phyloP scores from a whole-genome alignment of 2,329 filamentous ascomycete species.

The Emergomyces orientalis region DNA sequence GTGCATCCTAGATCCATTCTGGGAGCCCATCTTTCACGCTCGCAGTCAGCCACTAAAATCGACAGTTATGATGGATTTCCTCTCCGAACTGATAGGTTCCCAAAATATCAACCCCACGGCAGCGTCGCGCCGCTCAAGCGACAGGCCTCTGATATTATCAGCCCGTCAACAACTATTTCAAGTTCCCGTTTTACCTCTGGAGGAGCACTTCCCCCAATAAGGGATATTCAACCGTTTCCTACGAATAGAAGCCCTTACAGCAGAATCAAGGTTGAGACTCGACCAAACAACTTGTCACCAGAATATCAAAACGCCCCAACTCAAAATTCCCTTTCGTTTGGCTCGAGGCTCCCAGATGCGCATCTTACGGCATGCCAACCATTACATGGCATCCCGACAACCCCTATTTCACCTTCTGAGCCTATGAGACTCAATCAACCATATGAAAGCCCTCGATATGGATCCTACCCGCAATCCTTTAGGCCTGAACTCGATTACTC shows the following conservation, averaged over 20 bases:
- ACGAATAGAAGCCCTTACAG: conserved; percentile 20
- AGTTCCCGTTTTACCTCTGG: conserved; percentile 21
- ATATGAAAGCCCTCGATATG: conserved; percentile 22
- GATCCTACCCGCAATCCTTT: conserved; percentile 20
- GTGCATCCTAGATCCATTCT: conserved; percentile 24
- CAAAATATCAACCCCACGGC: not conserved
- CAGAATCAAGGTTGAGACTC: conserved; percentile 14
- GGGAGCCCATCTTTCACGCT: conserved; percentile 16
- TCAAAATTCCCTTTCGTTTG: conserved; percentile 9
- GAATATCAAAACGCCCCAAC: not conserved
- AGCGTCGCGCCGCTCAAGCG: not conserved
- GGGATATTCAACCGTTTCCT: conserved; percentile 28
- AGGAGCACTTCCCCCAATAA: conserved; percentile 30
- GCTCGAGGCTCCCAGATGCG: conserved; percentile 13
- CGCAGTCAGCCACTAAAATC: conserved; percentile 19
- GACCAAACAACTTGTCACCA: not conserved
- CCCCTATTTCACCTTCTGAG: conserved; percentile 10
- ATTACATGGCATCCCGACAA: conserved; percentile 19
- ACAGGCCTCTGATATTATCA: conserved; percentile 8
- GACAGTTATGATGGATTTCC: conserved; percentile 21
- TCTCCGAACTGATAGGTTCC: not conserved
- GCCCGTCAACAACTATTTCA: not conserved
- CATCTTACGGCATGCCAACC: conserved; percentile 21
- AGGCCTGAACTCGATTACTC: conserved; percentile 28
- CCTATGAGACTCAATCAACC: conserved; percentile 23